Base-by-base conservation (phyloP, 2,329 filamentous ascomycete genomes). In the Penicillium palitans region DNA sequence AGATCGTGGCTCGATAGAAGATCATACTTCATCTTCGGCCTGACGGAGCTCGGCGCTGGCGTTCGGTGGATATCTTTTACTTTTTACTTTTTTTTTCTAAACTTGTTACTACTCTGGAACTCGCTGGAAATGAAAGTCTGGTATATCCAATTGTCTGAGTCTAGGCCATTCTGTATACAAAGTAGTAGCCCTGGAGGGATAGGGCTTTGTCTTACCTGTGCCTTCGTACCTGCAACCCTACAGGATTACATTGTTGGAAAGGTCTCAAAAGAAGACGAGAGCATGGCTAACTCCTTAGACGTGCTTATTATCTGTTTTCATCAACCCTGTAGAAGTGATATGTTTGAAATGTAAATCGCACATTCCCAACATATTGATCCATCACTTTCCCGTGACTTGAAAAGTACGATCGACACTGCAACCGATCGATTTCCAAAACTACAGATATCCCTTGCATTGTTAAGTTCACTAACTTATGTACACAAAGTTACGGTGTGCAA, bases 1-100 rank as follows among this genome's bases (percentile, higher is more conserved):
- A 96, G 82, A 96, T 97, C 74, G 88, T 78, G 58, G 72, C 71
- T 47, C 71, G 70, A 49, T 77, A 73, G 63, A 55, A 72, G 61
- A 55, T 4, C n/a, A 46, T 55, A 17, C 13, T 51, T 42, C 19
- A 35, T 37, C 46, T 29, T 27, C 12, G 37, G 19, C n/a, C 19
- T 25, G 25, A 44, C 19, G 21, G 51, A 47, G 40, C 29, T 40
- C 13, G 52, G 52, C 42, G 52, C 42, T 27, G 52, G 52, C 31
- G 52, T 49, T 54, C 19, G 33, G 42, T 2, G 42, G 24, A 48
- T 54, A 40, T 54, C 24, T 54, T 48, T 29, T 27, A 29, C 21
- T 37, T 46, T 46, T 19, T 21, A 3, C 15, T 44, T 9, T 10
- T 10, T 35, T 27, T 31, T 29, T 25, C n/a, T 25, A 7, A 0